Evolutionary conservation across 2,329 filamentous ascomycete genomes (phyloP), one percentile per base, ranked within the genome.

Genomic region (Cytospora leucostoma): DNA sequence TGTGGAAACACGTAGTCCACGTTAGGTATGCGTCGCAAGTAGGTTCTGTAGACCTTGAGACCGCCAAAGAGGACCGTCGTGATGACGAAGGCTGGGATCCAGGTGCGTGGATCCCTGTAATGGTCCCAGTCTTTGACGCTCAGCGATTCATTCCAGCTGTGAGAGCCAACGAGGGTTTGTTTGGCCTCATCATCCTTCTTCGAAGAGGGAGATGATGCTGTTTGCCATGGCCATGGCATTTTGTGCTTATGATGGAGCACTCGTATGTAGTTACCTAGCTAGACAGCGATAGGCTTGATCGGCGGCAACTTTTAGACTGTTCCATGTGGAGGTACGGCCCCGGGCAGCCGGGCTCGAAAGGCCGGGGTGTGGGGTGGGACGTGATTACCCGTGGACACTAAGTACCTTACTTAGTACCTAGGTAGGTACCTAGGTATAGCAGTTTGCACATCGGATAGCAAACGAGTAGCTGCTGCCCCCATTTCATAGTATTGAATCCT

Each of bases 1-100:
- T 81, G 79, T 2, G 92, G 90, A 55, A 87, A 86, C 69, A 99
- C 89, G 73, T 93, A 84, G 32, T 84, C 81, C 40, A 91, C 86
- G 62, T 87, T 88, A 4, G 93, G 93, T 63, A 98, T 92, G 59
- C 95, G 90, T 40, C 92, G 89, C 56, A 99, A 80, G 73, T 93
- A 95, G 63, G 83, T 88, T 70, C 84, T 86, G 77, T 93, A 93
- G 54, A 93, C 71, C 62, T 81, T 81, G 55, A 86, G 71, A 33
- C 80, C 78, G 21, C 78, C 76, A 37, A 89, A 74, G 1, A 85
- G 82, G 2, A 84, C 80, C 15, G 79, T 78, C 33, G 85, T 86
- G 51, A 85, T 79, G 17, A 85, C 73, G 37, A 84, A 69, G 2
- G 84, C 83, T 32, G 80, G 79, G 56, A 84, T 75, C 74, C 86